A percentile compares a stretch with the other conserved stretches of the same genome.
These are phyloP conservation scores for Oropetium thomaeum DNA, from an alignment of 176 grass and related monocot species.

Conservation along the genomic window DNA sequence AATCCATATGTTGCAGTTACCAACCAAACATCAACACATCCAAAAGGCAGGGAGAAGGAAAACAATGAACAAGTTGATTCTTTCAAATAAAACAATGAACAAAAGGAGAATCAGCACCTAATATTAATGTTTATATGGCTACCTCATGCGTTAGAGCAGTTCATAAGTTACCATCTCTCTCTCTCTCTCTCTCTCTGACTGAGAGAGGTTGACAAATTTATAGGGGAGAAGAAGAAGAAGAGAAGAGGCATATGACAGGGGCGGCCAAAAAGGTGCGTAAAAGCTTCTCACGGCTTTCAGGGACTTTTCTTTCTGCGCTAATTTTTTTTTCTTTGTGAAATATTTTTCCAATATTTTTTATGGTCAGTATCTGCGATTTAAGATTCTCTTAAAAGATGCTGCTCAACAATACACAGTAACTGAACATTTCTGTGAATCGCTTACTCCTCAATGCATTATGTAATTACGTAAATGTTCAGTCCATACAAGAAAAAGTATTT, in stretches of 20 bases:
- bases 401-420: not conserved
- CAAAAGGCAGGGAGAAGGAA: not conserved
- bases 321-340: not conserved
- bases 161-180: constrained; percentile 18
- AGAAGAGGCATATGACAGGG: constrained; percentile 22
- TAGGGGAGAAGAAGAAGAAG: constrained; percentile 25
- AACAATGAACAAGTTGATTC: constrained; percentile 23
- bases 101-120: constrained; percentile 39
- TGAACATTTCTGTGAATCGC: not conserved
- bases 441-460: not conserved
- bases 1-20: constrained; percentile 14
- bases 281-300: constrained; percentile 19
- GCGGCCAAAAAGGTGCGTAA: constrained; percentile 42
- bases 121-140: constrained; percentile 32
- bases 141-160: constrained; percentile 25
- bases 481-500: not conserved
- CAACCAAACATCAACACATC: constrained; percentile 30
- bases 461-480: not conserved
- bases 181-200: not conserved
- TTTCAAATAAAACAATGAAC: constrained; percentile 18
- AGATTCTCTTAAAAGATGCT: not conserved
- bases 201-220: constrained; percentile 37
- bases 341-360: not conserved
- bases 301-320: constrained; percentile 8
- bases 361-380: not conserved